A percentile compares a stretch with the other conserved stretches of the same genome.
Conservation (phyloP, 129 eudicot genomes). For the Erigeron canadensis region DNA sequence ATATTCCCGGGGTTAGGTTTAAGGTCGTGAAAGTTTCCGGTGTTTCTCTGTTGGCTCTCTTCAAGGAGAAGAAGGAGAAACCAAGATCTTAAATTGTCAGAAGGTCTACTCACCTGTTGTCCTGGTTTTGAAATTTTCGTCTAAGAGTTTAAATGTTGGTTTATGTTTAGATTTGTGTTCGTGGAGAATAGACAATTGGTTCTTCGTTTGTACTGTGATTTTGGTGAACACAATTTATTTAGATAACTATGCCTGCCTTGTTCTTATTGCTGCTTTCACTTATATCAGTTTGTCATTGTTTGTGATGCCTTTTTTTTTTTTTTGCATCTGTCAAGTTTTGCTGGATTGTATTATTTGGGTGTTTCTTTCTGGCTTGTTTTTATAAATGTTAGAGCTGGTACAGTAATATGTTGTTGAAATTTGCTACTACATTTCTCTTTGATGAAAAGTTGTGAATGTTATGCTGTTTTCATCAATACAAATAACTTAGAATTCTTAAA, state of each 20-base stretch:
- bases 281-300: too few species aligned
- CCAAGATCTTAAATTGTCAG: slow-evolving; percentile 49
- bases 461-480: too few species aligned
- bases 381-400: too few species aligned
- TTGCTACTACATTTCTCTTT: too few species aligned
- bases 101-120: neutral
- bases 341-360: too few species aligned
- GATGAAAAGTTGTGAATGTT: too few species aligned
- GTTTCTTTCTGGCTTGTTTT: too few species aligned
- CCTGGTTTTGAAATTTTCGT: slow-evolving; percentile 17
- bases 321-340: too few species aligned
- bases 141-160: slow-evolving; percentile 27
- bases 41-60: slow-evolving; percentile 62
- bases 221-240: slow-evolving; percentile 36
- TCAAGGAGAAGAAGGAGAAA: slow-evolving; percentile 70
- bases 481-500: too few species aligned
- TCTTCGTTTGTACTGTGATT: slow-evolving; percentile 29
- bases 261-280: neutral
- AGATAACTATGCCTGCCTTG: slow-evolving; percentile 9
- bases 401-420: too few species aligned
- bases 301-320: too few species aligned
- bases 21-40: slow-evolving; percentile 78
- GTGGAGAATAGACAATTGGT: slow-evolving; percentile 29
- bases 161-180: slow-evolving; percentile 27
- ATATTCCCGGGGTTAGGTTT: slow-evolving; percentile 73